phyloP scores from a whole-genome alignment of 1,139 yeast species.

The Kazachstania sp. region DNA sequence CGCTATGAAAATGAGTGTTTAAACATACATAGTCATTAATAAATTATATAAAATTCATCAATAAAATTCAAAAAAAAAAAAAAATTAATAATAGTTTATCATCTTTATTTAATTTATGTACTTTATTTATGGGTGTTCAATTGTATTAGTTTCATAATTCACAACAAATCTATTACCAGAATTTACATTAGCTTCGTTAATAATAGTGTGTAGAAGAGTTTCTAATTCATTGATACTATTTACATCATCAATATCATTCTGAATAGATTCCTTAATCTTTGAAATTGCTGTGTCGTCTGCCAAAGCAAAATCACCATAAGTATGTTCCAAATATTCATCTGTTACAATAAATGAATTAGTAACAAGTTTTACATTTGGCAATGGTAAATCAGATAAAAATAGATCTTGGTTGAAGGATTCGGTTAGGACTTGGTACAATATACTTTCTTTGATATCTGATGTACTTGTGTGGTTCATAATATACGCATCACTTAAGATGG shows the following conservation, averaged over 20 bases:
- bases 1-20: constrained; percentile 76
- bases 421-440: constrained; percentile 41
- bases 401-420: constrained; percentile 31
- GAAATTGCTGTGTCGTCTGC: constrained; percentile 15
- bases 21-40: constrained; percentile 4
- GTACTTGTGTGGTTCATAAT: not conserved
- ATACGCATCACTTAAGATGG: constrained; percentile 41
- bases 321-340: constrained; percentile 18
- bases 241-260: constrained; percentile 21
- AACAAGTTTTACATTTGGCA: constrained; percentile 25
- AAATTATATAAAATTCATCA: not conserved
- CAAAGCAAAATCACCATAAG: constrained; percentile 13
- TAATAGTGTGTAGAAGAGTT: constrained; percentile 33
- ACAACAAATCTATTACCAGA: constrained; percentile 31
- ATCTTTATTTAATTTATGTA: not conserved
- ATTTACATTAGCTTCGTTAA: constrained; percentile 32
- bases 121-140: constrained; percentile 14
- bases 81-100: not conserved
- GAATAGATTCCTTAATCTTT: constrained; percentile 24
- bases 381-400: constrained; percentile 22
- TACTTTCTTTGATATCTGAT: not conserved
- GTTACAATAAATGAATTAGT: constrained; percentile 13
- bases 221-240: constrained; percentile 26
- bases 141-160: constrained; percentile 31
- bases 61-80: no score